These are phyloP conservation scores for Mycena metata DNA, from an alignment of 768 basidiomycete genomes.

Conservation along the genomic window DNA sequence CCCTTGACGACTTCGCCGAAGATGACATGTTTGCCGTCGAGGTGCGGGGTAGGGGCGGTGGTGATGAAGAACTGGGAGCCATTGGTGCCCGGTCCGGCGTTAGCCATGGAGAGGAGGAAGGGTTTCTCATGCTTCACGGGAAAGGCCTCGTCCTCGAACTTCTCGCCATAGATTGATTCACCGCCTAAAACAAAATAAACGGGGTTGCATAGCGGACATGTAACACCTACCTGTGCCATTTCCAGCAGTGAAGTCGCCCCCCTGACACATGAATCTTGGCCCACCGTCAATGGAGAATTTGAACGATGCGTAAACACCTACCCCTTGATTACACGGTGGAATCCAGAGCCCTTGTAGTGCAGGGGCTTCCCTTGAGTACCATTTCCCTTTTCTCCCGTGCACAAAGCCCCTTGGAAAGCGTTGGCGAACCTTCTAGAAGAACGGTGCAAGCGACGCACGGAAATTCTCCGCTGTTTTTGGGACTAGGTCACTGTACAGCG, in stretches of 20 bases:
- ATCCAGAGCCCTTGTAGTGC: constrained; percentile 75
- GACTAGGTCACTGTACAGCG: constrained; percentile 88
- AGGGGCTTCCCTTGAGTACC: constrained; percentile 76
- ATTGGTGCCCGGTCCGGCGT: constrained; percentile 90
- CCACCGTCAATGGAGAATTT: constrained; percentile 25
- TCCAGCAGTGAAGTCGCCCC: constrained; percentile 90
- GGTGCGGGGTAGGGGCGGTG: constrained; percentile 74
- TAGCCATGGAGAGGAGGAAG: constrained; percentile 99
- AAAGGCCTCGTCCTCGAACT: constrained; percentile 96
- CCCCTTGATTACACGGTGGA: constrained; percentile 89
- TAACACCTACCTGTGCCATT: constrained; percentile 61
- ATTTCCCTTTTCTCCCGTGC: constrained; percentile 85
- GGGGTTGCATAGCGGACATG: neutral
- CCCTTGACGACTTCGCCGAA: constrained; percentile 92
- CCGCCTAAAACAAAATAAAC: constrained; percentile 56
- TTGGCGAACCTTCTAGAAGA: constrained; percentile 19
- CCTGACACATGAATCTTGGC: constrained; percentile 94
- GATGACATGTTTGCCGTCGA: constrained; percentile 88
- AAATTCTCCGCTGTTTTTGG: constrained; percentile 97
- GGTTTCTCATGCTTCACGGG: constrained; percentile 82
- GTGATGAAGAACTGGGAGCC: constrained; percentile 94
- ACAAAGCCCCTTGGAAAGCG: constrained; percentile 71
- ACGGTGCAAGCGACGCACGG: constrained; percentile 61
- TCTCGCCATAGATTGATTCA: constrained; percentile 96
- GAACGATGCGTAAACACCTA: constrained; percentile 49